Evolutionary conservation across 805 yeast species (phyloP).

Genomic region (Ogataea degrootiae): DNA sequence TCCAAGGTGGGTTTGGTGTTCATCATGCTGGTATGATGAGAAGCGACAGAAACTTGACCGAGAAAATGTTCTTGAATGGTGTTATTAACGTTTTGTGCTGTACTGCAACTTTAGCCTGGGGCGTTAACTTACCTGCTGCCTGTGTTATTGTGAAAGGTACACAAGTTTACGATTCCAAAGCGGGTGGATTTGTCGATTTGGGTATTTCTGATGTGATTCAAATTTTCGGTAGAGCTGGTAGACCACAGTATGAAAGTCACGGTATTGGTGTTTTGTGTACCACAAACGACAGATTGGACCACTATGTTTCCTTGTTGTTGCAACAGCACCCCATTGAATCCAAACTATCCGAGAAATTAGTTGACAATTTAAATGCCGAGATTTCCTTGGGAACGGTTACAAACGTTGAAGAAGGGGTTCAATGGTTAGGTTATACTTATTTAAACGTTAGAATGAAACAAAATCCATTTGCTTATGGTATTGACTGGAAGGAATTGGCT

Average conservation of each 20-base stretch:
- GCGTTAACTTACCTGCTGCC: conserved; percentile 97
- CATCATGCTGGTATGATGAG: conserved; percentile 98
- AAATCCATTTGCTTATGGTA: conserved; percentile 89
- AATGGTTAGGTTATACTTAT: conserved; percentile 97
- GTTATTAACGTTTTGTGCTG: conserved; percentile 86
- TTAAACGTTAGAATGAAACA: conserved; percentile 90
- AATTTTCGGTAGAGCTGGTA: conserved; percentile 98
- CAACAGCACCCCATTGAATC: conserved; percentile 98
- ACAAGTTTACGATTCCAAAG: conserved; percentile 88
- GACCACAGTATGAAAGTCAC: conserved; percentile 90
- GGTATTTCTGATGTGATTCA: conserved; percentile 97
- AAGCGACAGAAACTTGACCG: conserved; percentile 83
- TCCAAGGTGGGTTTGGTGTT: conserved; percentile 78
- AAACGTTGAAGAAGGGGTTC: conserved; percentile 88
- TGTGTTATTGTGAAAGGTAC: conserved; percentile 96
- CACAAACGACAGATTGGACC: conserved; percentile 73
- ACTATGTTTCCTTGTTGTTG: conserved; percentile 80
- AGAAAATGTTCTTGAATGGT: conserved; percentile 80
- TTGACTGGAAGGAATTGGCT: conserved; percentile 78
- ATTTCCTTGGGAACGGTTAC: conserved; percentile 94
- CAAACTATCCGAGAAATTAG: conserved; percentile 65
- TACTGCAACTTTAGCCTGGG: conserved; percentile 99
- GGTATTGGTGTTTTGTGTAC: conserved; percentile 95
- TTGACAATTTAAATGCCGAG: conserved; percentile 94
- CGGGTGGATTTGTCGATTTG: conserved; percentile 89